Percentiles rank a stretch among this genome's conserved stretches.
Conservation (phyloP, 345 rosid genomes). For the Ceriops zippeliana region DNA sequence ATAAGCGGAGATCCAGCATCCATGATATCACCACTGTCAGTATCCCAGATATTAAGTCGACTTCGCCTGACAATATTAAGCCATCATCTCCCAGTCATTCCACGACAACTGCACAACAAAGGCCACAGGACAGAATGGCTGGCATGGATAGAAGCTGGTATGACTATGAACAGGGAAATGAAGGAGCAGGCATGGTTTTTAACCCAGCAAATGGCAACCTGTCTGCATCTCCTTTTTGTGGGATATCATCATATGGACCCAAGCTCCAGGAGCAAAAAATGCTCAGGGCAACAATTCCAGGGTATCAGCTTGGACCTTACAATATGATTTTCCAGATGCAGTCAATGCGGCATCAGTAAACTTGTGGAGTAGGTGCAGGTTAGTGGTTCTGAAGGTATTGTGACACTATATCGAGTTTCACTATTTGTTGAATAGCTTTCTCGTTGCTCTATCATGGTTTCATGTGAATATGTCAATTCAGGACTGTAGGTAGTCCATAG, state of each 20-base stretch:
- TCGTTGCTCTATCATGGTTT: constrained; percentile 14
- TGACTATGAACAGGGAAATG: constrained; percentile 39
- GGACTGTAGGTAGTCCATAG: constrained; percentile 25
- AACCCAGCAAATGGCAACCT: constrained; percentile 33
- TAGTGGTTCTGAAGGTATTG: constrained; percentile 21
- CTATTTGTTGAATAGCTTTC: constrained; percentile 21
- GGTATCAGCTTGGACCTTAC: constrained; percentile 53
- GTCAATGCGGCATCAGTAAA: constrained; percentile 41
- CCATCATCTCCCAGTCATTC: constrained; percentile 44
- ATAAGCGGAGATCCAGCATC: constrained; percentile 17
- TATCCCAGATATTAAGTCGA: constrained; percentile 6
- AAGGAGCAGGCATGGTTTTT: constrained; percentile 36
- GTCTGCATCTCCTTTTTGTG: constrained; percentile 42
- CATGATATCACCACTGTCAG: constrained; percentile 16
- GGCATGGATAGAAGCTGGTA: constrained; percentile 23
- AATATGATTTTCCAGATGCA: constrained; percentile 38
- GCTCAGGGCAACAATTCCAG: constrained; percentile 41
- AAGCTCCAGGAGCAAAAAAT: constrained; percentile 63
- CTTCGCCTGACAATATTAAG: constrained; percentile 1
- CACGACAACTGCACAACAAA: constrained; percentile 33
- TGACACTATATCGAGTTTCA: background rate
- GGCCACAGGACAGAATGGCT: constrained; percentile 21
- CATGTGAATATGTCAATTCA: constrained; percentile 39
- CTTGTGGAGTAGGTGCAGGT: constrained; percentile 4
- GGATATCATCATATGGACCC: constrained; percentile 51